phyloP scores from a whole-genome alignment of 176 grass and related monocot species.

The Pontederia paniculata region DNA sequence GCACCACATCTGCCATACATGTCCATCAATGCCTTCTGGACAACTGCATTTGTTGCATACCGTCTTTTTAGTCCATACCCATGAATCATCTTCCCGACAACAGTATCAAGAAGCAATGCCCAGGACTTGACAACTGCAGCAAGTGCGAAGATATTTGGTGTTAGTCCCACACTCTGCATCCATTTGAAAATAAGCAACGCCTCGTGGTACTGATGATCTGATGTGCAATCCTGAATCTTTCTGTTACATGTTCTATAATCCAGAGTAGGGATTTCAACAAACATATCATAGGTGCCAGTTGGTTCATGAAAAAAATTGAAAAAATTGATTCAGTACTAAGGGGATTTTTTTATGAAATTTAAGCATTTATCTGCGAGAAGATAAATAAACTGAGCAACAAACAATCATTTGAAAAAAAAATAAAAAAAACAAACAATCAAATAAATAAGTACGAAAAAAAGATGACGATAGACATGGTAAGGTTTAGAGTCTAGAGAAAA shows the following conservation, averaged over 20 bases:
- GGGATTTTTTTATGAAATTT: too few relatives aligned
- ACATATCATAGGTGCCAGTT: constrained; percentile 14
- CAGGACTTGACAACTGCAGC: constrained; percentile 40
- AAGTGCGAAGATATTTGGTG: constrained; percentile 35
- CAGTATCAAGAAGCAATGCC: not conserved
- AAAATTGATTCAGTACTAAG: too few relatives aligned
- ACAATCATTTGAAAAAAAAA: too few relatives aligned
- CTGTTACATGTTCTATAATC: constrained; percentile 18
- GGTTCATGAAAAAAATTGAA: too few relatives aligned
- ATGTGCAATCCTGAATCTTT: constrained; percentile 22
- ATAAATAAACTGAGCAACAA: too few relatives aligned
- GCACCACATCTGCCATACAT: constrained; percentile 35
- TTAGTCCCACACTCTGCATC: constrained; percentile 15
- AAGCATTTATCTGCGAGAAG: too few relatives aligned
- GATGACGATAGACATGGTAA: too few relatives aligned
- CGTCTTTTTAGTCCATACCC: constrained; percentile 33
- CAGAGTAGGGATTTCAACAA: constrained; percentile 30
- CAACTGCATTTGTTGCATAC: constrained; percentile 10
- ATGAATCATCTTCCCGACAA: constrained; percentile 35
- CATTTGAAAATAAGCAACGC: constrained; percentile 16
- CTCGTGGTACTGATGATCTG: constrained; percentile 8
- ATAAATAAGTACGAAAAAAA: too few relatives aligned
- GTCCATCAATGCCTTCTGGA: constrained; percentile 51
- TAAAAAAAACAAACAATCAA: too few relatives aligned
- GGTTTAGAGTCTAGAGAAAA: too few relatives aligned